Evolutionary conservation across 352 stramenopile genomes (phyloP), one percentile per base, ranked within the genome.

Genomic region (Globisporangium megalacanthum): DNA sequence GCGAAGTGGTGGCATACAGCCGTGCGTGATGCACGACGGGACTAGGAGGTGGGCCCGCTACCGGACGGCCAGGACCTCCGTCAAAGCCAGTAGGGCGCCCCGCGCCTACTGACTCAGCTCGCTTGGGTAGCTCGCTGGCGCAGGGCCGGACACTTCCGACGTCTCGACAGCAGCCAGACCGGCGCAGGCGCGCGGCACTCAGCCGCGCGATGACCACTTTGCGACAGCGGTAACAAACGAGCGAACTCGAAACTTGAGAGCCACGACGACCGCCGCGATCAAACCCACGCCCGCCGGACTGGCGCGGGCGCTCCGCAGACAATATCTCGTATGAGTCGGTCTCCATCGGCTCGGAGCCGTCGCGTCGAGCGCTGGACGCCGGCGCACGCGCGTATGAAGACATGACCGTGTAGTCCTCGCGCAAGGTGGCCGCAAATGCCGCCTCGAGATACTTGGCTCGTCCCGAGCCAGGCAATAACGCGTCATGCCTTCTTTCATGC

Each of bases 321-420:
- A 15, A 11, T 0, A 36, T 41, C 0, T 59, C 44, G 42, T 47
- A 49, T 0, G 48, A 52, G 41, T 62, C 57, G 25, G 62, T 64
- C 62, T 65, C 48, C 49, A 69, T 62, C 1, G 57, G 57, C 44
- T 65, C 52, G 17, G 55, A 55, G 0, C 0, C 41, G 25, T 29
- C 2, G 4, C 1, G 2, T 29, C 25, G 25, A 29, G 25, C 25
- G 25, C 25, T 4, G 4, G 25, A 29, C 25, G 25, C 4, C 25
- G 4, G 25, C 4, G 25, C 6, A 5, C 15, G 1, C 0, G 55
- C 5, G 20, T 65, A 65, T 0, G 59, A 56, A 0, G 60, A 51
- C 20, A 50, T 25, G 37, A 64, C 51, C 2, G 29, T 46, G 11
- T 60, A 68, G 36, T 68, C 55, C 29, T 71, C 64, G 48, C 51